phyloP scores from a whole-genome alignment of 1,284 basidiomycete species.

The Psilocybe mexicana region DNA sequence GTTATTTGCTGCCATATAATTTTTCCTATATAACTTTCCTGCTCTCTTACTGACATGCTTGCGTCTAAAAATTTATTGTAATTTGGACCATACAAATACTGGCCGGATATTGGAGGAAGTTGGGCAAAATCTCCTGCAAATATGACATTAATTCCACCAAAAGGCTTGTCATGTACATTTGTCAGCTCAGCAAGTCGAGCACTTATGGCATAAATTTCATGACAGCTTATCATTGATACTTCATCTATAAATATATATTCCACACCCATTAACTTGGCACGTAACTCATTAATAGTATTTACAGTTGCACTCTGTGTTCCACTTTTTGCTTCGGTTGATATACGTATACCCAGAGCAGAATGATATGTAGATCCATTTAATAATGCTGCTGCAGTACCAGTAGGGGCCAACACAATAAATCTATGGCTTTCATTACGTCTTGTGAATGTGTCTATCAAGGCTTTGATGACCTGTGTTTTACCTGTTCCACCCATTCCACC shows the following conservation, averaged over 20 bases:
- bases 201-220: conserved; percentile 12
- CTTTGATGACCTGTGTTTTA: conserved; percentile 43
- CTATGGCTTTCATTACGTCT: conserved; percentile 25
- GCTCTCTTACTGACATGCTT: conserved; percentile 10
- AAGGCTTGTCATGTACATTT: conserved; percentile 17
- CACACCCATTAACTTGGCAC: neutral
- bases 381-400: conserved; percentile 30
- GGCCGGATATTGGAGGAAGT: conserved; percentile 23
- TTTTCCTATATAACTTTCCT: conserved; percentile 32
- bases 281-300: neutral
- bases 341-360: conserved; percentile 25
- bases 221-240: conserved; percentile 29
- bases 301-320: neutral
- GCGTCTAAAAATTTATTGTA: conserved; percentile 13
- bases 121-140: conserved; percentile 35
- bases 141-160: conserved; percentile 32
- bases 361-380: conserved; percentile 33
- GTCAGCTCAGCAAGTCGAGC: neutral
- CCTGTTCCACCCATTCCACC: conserved; percentile 43
- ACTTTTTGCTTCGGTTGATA: conserved; percentile 9
- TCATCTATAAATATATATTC: conserved; percentile 11
- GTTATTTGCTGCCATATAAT: conserved; percentile 34
- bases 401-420: conserved; percentile 37
- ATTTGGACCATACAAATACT: neutral
- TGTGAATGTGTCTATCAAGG: conserved; percentile 32